Evolutionary conservation across 106 monocot species (phyloP).

Genomic region (Acanthochlamys bracteata): DNA sequence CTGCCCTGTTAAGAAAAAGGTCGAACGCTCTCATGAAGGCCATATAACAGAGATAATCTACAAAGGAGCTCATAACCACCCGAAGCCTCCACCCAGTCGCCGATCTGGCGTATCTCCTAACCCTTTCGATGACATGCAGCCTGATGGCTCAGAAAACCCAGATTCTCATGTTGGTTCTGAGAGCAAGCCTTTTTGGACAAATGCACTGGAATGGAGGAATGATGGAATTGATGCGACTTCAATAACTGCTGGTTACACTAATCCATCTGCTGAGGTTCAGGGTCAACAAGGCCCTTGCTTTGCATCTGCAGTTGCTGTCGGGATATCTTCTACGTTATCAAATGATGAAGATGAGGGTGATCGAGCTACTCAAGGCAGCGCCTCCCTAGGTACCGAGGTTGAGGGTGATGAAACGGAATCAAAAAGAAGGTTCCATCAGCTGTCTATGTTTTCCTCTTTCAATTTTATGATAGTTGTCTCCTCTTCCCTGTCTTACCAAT

Average conservation of each 20-base stretch:
- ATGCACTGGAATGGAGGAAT: constrained; percentile 24
- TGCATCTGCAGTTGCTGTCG: constrained; percentile 38
- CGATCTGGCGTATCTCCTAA: constrained; percentile 17
- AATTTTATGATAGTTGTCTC: background rate
- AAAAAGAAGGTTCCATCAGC: constrained; percentile 53
- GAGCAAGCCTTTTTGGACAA: constrained; percentile 16
- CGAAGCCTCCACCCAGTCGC: constrained; percentile 40
- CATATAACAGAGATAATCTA: constrained; percentile 81
- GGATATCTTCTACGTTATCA: constrained; percentile 38
- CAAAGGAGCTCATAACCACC: constrained; percentile 72
- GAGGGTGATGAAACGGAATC: constrained; percentile 69
- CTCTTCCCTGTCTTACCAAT: background rate
- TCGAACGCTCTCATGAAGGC: constrained; percentile 70
- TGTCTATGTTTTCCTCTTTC: background rate
- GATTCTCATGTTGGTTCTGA: constrained; percentile 12
- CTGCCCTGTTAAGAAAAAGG: constrained; percentile 81
- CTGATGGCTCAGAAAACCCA: constrained; percentile 28
- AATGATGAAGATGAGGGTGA: constrained; percentile 61
- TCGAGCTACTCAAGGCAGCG: constrained; percentile 32
- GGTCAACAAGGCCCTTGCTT: constrained; percentile 23
- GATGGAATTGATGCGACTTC: constrained; percentile 22
- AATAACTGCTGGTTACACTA: too few species aligned
- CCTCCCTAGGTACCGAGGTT: constrained; percentile 25
- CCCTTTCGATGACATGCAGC: constrained; percentile 16
- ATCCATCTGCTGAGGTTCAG: constrained; percentile 12